Base-by-base conservation (phyloP, 2,329 filamentous ascomycete genomes). In the Nemania diffusa region DNA sequence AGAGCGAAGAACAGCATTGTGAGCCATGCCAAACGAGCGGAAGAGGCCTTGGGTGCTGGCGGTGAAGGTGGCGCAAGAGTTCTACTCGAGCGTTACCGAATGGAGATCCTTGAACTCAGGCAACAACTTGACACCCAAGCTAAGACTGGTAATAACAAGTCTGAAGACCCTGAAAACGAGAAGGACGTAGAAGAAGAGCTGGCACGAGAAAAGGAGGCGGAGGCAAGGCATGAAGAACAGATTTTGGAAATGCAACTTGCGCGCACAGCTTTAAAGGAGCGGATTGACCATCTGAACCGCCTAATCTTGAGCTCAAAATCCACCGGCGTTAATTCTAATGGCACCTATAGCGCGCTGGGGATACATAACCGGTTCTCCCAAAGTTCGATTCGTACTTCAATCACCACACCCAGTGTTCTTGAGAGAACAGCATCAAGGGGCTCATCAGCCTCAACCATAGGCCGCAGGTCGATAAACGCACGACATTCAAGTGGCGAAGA, bases 201-300 rank as follows among this genome's bases (percentile, higher is more conserved):
- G 72, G 89, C 84, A 46, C 85, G 90, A 20, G 90, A 96, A 78
- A 88, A 91, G 73, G 93, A 97, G 79, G 92, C 92, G 7, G 90
- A 94, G 72, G 88, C 93, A 72, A 89, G 94, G 44, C 96, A 97
- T 73, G 94, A 97, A 77, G 96, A 98, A 81, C 96, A 99, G 79
- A 95, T 99, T 87, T 85, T 99, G 62, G 96, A 99, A 80, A 98
- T 99, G 92, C 96, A 99, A 78, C 87, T 99, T 53, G 96, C 96
- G 34, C 90, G 96, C 48, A 99, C 96, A 0, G 96, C 96, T 0
- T 83, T 99, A 62, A 99, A 98, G 79, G 96, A 99, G 82, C 91
- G 96, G 32, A 99, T 99, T 74, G 94, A 97, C 78, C 96, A 99
- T 79, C 85, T 99, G 53, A 99, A 98, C 80, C 90, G 95, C 55